phyloP scores from a whole-genome alignment of 768 basidiomycete species.

The Sarcodon aspratus region DNA sequence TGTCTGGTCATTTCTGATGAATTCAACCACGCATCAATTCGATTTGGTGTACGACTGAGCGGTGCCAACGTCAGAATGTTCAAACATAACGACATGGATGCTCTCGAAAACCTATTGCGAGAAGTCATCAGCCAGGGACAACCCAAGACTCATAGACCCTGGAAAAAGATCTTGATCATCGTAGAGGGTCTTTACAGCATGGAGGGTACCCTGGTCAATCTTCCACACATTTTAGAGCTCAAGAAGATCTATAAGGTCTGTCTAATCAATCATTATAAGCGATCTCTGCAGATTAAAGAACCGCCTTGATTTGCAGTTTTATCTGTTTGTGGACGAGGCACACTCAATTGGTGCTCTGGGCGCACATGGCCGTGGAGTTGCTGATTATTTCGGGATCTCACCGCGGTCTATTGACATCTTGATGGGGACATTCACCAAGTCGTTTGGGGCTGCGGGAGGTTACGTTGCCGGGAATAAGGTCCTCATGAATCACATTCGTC shows the following conservation, averaged over 20 bases:
- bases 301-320: conserved; percentile 49
- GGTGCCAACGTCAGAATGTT: conserved; percentile 87
- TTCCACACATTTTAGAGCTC: conserved; percentile 74
- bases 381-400: conserved; percentile 84
- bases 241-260: conserved; percentile 93
- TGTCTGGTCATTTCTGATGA: conserved; percentile 96
- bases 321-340: conserved; percentile 92
- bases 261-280: not conserved
- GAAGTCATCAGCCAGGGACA: conserved; percentile 97
- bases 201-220: conserved; percentile 90
- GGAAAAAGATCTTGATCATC: conserved; percentile 95
- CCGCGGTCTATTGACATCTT: conserved; percentile 80
- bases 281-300: not conserved
- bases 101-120: conserved; percentile 66
- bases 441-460: conserved; percentile 89
- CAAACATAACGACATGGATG: conserved; percentile 93
- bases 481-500: conserved; percentile 72
- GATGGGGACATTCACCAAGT: conserved; percentile 98
- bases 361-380: conserved; percentile 87
- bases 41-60: conserved; percentile 82
- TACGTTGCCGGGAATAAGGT: conserved; percentile 82
- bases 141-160: conserved; percentile 94
- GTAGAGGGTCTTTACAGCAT: conserved; percentile 97
- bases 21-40: conserved; percentile 90
- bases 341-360: conserved; percentile 96